phyloP scores from a whole-genome alignment of 176 grass and related monocot genomes.

The Oryza meyeriana region DNA sequence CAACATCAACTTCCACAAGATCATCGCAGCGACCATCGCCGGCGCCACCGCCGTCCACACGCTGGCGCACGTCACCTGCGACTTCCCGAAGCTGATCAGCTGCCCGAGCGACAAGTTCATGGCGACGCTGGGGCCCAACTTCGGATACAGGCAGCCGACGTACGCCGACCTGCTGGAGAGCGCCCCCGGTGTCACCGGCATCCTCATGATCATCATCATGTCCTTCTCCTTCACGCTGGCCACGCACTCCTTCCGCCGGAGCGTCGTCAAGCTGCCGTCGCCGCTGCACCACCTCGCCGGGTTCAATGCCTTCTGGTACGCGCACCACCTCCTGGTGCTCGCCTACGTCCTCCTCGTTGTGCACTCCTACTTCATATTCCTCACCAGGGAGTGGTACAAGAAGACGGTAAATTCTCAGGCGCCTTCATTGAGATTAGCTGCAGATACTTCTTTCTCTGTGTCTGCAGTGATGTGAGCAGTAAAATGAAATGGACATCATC shows the following conservation, averaged over 20 bases:
- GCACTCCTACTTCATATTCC: constrained; percentile 96
- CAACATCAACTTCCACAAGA: constrained; percentile 99
- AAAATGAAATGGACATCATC: constrained; percentile 18
- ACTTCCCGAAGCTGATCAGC: constrained; percentile 79
- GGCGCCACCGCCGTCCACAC: constrained; percentile 68
- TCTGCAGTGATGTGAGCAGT: background rate
- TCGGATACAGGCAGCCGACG: constrained; percentile 75
- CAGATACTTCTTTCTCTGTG: background rate
- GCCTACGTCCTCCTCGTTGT: constrained; percentile 79
- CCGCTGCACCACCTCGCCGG: constrained; percentile 92
- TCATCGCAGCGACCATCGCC: constrained; percentile 61
- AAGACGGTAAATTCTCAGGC: constrained; percentile 65
- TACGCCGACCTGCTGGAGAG: constrained; percentile 64
- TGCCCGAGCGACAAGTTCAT: constrained; percentile 69
- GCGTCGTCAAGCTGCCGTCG: constrained; percentile 83
- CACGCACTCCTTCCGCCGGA: constrained; percentile 79
- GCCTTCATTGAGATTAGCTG: background rate
- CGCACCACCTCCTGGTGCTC: constrained; percentile 86
- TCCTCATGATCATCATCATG: constrained; percentile 97
- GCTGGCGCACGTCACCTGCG: constrained; percentile 76
- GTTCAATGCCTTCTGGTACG: constrained; percentile 99
- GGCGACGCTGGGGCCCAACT: constrained; percentile 55
- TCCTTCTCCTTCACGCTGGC: constrained; percentile 95
- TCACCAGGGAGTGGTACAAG: constrained; percentile 91
- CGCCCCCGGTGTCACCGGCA: constrained; percentile 76